phyloP scores from a whole-genome alignment of 495 filamentous ascomycete species.

The Annulohypoxylon bovei region DNA sequence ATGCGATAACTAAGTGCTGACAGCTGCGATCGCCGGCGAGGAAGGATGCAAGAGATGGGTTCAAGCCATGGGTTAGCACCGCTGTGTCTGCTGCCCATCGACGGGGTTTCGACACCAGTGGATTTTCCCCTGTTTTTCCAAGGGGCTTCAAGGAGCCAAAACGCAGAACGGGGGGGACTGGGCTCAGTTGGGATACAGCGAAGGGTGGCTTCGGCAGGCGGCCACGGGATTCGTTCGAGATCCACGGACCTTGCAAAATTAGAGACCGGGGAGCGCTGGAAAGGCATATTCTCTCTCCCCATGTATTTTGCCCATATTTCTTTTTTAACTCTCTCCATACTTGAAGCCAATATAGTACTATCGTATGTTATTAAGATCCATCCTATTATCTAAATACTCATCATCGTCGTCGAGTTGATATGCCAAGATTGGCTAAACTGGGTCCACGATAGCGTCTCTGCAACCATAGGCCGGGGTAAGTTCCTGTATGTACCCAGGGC shows the following conservation, averaged over 20 bases:
- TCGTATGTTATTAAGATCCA: constrained; percentile 7
- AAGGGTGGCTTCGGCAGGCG: constrained; percentile 14
- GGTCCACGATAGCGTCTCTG: constrained; percentile 9
- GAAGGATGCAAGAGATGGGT: constrained; percentile 7
- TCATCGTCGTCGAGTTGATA: constrained; percentile 22
- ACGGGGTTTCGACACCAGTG: not conserved
- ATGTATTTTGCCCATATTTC: not conserved
- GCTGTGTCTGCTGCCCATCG: not conserved
- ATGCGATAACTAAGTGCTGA: constrained; percentile 19
- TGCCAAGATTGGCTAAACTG: constrained; percentile 23
- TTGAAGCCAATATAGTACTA: not conserved
- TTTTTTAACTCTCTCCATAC: not conserved
- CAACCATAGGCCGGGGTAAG: constrained; percentile 13
- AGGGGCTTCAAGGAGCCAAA: constrained; percentile 2
- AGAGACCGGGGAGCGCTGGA: constrained; percentile 11
- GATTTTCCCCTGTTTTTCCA: not conserved
- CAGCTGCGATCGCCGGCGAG: constrained; percentile 10
- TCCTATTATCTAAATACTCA: constrained; percentile 6
- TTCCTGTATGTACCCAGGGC: not conserved
- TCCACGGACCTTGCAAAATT: constrained; percentile 19
- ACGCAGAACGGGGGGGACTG: not conserved
- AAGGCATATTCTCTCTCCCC: constrained; percentile 6
- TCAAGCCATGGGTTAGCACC: constrained; percentile 4
- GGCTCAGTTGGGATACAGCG: not conserved
- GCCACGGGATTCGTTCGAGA: constrained; percentile 6